These are phyloP conservation scores for Pseudognaphalium luteoalbum DNA, from an alignment of 129 eudicot species.

Conservation along the genomic window DNA sequence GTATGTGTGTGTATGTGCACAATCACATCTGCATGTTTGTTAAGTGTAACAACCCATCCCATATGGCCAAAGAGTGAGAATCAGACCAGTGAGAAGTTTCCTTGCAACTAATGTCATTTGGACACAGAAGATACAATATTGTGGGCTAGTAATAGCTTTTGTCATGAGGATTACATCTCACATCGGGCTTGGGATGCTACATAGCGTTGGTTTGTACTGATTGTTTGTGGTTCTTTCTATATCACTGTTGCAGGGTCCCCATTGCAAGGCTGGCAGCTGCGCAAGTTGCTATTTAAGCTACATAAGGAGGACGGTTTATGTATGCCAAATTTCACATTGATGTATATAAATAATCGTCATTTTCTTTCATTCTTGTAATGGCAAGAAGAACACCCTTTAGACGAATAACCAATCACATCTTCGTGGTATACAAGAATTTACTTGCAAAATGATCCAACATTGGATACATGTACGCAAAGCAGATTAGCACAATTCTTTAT, in stretches of 20 bases:
- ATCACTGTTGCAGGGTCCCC: slow-evolving; percentile 4
- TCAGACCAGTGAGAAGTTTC: background rate
- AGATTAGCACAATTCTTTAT: background rate
- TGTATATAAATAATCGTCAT: slow-evolving; percentile 36
- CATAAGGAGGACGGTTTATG: background rate
- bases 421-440: slow-evolving; percentile 23
- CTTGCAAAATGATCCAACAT: background rate
- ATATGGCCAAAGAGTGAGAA: no score
- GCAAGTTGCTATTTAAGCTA: slow-evolving; percentile 5
- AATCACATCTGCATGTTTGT: background rate
- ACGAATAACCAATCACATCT: slow-evolving; percentile 13
- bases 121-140: background rate
- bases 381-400: slow-evolving; percentile 7
- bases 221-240: background rate
- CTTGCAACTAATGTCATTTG: background rate
- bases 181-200: background rate
- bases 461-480: background rate
- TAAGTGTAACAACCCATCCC: background rate
- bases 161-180: background rate
- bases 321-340: background rate
- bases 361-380: slow-evolving; percentile 23
- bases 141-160: background rate
- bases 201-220: background rate
- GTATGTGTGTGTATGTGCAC: slow-evolving; percentile 26
- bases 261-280: slow-evolving; percentile 15